Percentiles rank a stretch among this genome's conserved stretches.
Conservation (phyloP, 257 asterid genomes). For the Dorcoceras hygrometricum region DNA sequence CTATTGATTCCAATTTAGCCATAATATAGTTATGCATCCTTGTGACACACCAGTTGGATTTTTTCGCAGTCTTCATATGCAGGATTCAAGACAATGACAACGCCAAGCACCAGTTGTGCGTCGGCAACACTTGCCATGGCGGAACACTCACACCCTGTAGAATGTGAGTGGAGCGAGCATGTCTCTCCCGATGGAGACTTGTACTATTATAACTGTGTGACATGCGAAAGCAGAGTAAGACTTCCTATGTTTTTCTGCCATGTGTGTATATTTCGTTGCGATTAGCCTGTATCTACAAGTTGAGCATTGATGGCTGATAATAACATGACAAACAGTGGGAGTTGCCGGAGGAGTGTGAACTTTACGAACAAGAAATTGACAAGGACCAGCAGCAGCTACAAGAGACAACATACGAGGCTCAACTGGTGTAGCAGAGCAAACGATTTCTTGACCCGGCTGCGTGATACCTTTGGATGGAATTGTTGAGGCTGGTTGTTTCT, state of each 20-base stretch:
- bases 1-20: not conserved
- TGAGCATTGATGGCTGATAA: constrained; percentile 27
- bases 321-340: constrained; percentile 63
- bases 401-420: not conserved
- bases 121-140: constrained; percentile 33
- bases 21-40: not conserved
- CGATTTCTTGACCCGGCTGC: not conserved
- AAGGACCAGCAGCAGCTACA: constrained; percentile 37
- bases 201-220: constrained; percentile 75
- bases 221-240: constrained; percentile 77
- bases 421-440: not conserved
- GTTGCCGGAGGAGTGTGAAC: constrained; percentile 68
- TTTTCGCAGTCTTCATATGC: constrained; percentile 46
- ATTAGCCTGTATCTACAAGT: constrained; percentile 4
- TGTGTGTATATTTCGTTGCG: not conserved
- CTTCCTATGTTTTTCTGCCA: constrained; percentile 1
- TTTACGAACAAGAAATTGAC: constrained; percentile 56
- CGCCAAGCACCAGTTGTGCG: constrained; percentile 30
- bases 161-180: constrained; percentile 96
- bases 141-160: constrained; percentile 38
- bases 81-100: constrained; percentile 37
- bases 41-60: constrained; percentile 1
- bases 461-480: too few species aligned
- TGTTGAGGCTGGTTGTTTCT: too few species aligned
- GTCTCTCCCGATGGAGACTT: constrained; percentile 76